Percentiles rank a stretch among this genome's conserved stretches.
Evolutionary conservation across 441 rosid genomes (phyloP).

Genomic region (Viola pubescens): DNA sequence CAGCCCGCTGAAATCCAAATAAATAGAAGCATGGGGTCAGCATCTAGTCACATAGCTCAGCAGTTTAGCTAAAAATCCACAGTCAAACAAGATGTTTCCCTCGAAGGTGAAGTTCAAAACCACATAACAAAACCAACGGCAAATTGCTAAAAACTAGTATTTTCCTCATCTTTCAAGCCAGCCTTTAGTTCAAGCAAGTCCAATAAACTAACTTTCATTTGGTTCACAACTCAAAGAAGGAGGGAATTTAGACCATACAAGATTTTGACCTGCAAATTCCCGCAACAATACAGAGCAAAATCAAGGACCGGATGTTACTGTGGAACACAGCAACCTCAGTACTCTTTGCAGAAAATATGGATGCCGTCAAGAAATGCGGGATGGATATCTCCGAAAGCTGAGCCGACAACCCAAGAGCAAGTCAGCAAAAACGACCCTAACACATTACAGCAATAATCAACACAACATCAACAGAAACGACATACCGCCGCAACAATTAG

Average conservation of each 20-base stretch:
- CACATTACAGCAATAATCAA: not conserved
- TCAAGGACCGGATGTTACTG: conserved; percentile 56
- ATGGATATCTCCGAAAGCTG: conserved; percentile 83
- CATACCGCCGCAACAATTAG: conserved; percentile 73
- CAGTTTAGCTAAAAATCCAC: not conserved
- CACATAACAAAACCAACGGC: too few species aligned
- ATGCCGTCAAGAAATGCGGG: conserved; percentile 92
- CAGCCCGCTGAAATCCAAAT: conserved; percentile 58
- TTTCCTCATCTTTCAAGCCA: not conserved
- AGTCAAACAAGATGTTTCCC: not conserved
- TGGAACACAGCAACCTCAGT: conserved; percentile 62
- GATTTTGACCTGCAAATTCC: conserved; percentile 94
- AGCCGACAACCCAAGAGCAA: conserved; percentile 20
- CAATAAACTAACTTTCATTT: not conserved
- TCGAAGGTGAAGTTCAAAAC: too few species aligned
- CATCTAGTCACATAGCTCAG: conserved; percentile 11
- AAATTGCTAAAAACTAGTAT: not conserved
- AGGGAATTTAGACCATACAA: conserved; percentile 64
- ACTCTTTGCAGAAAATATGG: conserved; percentile 81
- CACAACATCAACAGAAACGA: conserved; percentile 2
- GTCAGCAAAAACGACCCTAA: not conserved
- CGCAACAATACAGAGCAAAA: conserved; percentile 58
- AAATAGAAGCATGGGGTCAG: conserved; percentile 28
- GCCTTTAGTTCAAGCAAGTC: conserved; percentile 13
- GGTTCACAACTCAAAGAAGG: conserved; percentile 19